A percentile compares a stretch with the other conserved stretches of the same genome.
Conservation (phyloP, 148 eudicot species). For the Agrostemma githago region DNA sequence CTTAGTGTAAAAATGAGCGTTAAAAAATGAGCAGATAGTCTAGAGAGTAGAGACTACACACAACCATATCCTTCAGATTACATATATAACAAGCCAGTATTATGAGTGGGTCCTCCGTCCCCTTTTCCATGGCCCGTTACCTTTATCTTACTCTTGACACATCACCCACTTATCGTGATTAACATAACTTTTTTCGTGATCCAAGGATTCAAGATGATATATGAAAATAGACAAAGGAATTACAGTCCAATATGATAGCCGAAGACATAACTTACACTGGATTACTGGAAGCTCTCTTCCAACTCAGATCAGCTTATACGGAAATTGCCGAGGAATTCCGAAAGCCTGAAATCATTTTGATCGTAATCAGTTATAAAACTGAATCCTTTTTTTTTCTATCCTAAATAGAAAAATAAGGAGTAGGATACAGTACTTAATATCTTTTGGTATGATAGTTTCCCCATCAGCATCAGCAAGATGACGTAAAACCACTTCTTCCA, state of each 20-base stretch:
- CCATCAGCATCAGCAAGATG: slow-evolving; percentile 86
- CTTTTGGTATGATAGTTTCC: slow-evolving; percentile 58
- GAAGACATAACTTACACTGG: slow-evolving; percentile 30
- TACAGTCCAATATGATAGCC: not conserved
- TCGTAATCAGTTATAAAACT: slow-evolving; percentile 3
- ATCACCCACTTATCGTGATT: too few species aligned
- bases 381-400: not conserved
- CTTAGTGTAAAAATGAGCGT: too few species aligned
- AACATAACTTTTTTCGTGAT: too few species aligned
- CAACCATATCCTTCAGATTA: too few species aligned
- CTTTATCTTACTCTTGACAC: too few species aligned
- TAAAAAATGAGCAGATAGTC: too few species aligned
- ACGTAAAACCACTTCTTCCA: slow-evolving; percentile 74
- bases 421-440: slow-evolving; percentile 43
- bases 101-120: too few species aligned
- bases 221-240: too few species aligned
- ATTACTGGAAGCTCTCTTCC: slow-evolving; percentile 26
- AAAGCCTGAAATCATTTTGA: slow-evolving; percentile 41
- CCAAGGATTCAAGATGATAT: too few species aligned
- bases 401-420: not conserved
- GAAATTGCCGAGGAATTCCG: slow-evolving; percentile 54
- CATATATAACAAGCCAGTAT: too few species aligned
- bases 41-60: too few species aligned
- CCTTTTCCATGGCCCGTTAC: too few species aligned
- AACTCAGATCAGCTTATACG: slow-evolving; percentile 41